These are phyloP conservation scores for Globisporangium alternatum DNA, from an alignment of 352 stramenopile species.

Conservation along the genomic window DNA sequence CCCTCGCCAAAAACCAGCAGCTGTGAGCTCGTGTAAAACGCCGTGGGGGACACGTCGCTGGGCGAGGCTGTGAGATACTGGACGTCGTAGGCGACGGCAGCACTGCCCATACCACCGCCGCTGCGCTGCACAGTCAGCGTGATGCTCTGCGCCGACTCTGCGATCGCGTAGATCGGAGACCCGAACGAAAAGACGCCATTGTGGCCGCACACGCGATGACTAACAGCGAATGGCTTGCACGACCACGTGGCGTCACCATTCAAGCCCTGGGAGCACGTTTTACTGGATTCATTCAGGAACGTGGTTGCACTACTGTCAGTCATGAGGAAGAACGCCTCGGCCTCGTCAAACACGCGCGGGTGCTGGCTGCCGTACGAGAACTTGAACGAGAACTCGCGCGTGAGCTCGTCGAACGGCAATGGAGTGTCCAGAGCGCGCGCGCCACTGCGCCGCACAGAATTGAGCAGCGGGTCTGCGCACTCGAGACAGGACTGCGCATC, in stretches of 20 bases:
- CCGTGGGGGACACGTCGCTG: constrained; percentile 79
- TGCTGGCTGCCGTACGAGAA: constrained; percentile 91
- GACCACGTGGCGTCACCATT: constrained; percentile 59
- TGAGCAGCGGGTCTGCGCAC: constrained; percentile 90
- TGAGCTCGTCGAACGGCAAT: constrained; percentile 87
- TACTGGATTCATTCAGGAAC: constrained; percentile 53
- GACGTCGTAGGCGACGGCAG: constrained; percentile 77
- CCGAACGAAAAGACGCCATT: constrained; percentile 86
- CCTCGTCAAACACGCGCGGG: constrained; percentile 90
- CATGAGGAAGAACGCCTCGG: constrained; percentile 76
- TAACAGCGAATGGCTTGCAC: constrained; percentile 44
- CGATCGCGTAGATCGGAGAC: constrained; percentile 82
- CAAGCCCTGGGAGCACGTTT: constrained; percentile 59
- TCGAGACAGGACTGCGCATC: constrained; percentile 65
- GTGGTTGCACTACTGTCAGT: constrained; percentile 3
- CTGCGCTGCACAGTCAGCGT: constrained; percentile 82
- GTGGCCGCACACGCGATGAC: constrained; percentile 91
- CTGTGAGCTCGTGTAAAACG: constrained; percentile 85
- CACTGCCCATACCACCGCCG: constrained; percentile 82
- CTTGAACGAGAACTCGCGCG: constrained; percentile 86
- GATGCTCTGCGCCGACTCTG: constrained; percentile 68
- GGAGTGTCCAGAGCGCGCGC: constrained; percentile 54
- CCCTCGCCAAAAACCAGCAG: constrained; percentile 76
- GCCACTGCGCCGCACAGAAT: constrained; percentile 90
- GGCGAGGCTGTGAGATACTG: constrained; percentile 74